A percentile compares a stretch with the other conserved stretches of the same genome.
Conservation (phyloP, 1,284 basidiomycete genomes). For the Ceratobasidium sp. region DNA sequence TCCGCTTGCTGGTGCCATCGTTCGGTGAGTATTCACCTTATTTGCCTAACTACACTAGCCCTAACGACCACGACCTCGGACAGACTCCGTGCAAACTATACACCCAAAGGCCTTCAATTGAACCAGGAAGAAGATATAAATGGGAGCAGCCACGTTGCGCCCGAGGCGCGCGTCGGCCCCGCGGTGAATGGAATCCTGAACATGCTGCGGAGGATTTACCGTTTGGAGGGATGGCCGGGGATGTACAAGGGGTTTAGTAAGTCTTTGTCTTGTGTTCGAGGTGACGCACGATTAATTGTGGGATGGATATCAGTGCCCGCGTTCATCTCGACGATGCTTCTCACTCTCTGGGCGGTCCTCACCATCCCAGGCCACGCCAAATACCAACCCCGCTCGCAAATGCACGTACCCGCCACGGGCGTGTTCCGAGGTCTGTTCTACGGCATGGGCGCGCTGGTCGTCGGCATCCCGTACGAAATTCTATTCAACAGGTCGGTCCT, state of each 20-base stretch:
- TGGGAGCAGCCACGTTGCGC: constrained; percentile 68
- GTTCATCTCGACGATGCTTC: constrained; percentile 69
- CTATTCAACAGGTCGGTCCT: constrained; percentile 77
- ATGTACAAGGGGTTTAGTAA: constrained; percentile 87
- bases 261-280: constrained; percentile 53
- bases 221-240: constrained; percentile 84
- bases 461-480: constrained; percentile 83
- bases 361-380: constrained; percentile 41
- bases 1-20: constrained; percentile 58
- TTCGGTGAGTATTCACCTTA: constrained; percentile 48
- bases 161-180: constrained; percentile 59
- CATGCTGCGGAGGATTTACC: constrained; percentile 81
- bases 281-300: background rate
- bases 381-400: constrained; percentile 53
- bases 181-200: constrained; percentile 64
- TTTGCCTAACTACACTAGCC: background rate
- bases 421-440: constrained; percentile 68
- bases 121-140: constrained; percentile 57
- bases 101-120: constrained; percentile 75
- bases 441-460: constrained; percentile 75
- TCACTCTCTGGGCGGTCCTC: constrained; percentile 67
- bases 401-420: constrained; percentile 80
- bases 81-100: constrained; percentile 61
- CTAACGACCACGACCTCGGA: constrained; percentile 2
- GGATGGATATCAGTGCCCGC: constrained; percentile 73